Conservation (phyloP, 2,329 filamentous ascomycete genomes). For the Periconia macrospinosa region DNA sequence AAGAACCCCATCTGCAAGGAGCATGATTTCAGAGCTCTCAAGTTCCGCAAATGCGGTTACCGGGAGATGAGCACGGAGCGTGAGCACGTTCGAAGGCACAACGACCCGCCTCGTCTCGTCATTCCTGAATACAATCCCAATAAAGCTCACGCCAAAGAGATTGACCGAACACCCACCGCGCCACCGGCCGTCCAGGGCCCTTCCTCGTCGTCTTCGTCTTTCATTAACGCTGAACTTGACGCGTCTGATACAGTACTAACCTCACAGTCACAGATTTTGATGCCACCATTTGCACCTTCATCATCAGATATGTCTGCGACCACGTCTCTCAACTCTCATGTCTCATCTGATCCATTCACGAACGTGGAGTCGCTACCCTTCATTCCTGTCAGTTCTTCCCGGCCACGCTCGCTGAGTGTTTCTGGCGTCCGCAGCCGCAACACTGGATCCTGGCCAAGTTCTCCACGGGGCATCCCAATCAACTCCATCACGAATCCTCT, state of each 20-base stretch:
- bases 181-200: conserved; percentile 3
- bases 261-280: conserved; percentile 40
- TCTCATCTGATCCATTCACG: conserved; percentile 27
- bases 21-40: conserved; percentile 60
- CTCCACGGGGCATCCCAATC: conserved; percentile 19
- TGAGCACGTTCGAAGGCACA: conserved; percentile 41
- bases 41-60: conserved; percentile 60
- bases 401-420: conserved; percentile 41
- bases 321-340: conserved; percentile 27
- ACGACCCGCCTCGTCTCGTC: conserved; percentile 34
- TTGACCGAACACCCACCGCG: conserved; percentile 28
- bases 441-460: conserved; percentile 28
- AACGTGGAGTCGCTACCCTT: conserved; percentile 28
- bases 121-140: conserved; percentile 43
- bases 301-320: conserved; percentile 34
- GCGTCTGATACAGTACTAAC: conserved; percentile 28
- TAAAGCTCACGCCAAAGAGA: conserved; percentile 21
- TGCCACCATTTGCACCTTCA: conserved; percentile 21
- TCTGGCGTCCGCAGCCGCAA: conserved; percentile 41
- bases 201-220: conserved; percentile 19
- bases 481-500: conserved; percentile 36
- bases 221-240: conserved; percentile 29
- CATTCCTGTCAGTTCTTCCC: conserved; percentile 36
- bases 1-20: conserved; percentile 61
- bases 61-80: conserved; percentile 56